Base-by-base conservation (phyloP, 257 asterid genomes). In the Ocimum tenuiflorum region DNA sequence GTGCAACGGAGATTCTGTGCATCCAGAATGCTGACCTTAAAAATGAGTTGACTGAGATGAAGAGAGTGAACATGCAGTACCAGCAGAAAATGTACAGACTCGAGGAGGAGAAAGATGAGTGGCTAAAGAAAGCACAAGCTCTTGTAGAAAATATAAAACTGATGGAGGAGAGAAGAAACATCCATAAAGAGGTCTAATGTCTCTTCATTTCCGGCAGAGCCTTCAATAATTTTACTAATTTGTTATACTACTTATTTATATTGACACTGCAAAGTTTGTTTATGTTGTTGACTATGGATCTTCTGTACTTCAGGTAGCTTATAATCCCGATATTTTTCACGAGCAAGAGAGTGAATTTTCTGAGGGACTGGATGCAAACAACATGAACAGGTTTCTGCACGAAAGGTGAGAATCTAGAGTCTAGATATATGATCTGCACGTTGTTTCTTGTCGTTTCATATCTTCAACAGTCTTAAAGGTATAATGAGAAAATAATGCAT, bases 31-130 rank as follows among this genome's bases (percentile, higher is more conserved):
- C 42, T 23, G 85, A 78, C 27, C 87, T 85, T 62, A 78, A 68
- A 61, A 74, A 52, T 46, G 86, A 83, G 70, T 68, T 86, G 33
- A 54, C 36, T 10, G 88, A 81, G 74, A 49, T 69, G 19, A 81
- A 72, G 83, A 81, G 58, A 72, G 79, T 65, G 42, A 85, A 82
- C 36, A 14, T 58, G 78, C 79, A 75, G 71, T 73, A 78, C 67
- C 85, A 77, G 80, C 81, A 75, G 76, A 84, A 80, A 77, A 71
- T 84, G 73, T 70, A 73, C 61, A 62, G 60, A 42, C 88, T 91
- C 13, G 91, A 88, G 73, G 81, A 82, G 82, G 91, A 86, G 73
- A 88, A 76, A 68, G 73, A 68, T 5, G 83, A 82, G 18, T 77
- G 71, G 75, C 69, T 70, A 55, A 78, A 69, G 83, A 85, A 75